Percentiles rank a stretch among this genome's conserved stretches.
These are phyloP conservation scores for Phytomonas sp. DNA, from an alignment of 208 protist species.

Conservation along the genomic window DNA sequence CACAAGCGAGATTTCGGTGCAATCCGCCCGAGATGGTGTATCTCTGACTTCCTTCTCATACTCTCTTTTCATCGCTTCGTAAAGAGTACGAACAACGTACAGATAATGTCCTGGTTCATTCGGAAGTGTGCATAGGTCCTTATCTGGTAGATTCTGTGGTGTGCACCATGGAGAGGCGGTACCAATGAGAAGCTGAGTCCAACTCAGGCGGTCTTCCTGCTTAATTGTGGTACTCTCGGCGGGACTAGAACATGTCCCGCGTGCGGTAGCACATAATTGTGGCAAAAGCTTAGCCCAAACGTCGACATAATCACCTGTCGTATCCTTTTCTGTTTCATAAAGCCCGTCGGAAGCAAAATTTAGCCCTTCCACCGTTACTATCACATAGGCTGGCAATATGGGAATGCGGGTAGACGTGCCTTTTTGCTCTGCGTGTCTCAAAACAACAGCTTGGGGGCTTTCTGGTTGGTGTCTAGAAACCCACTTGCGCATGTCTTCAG, in stretches of 20 bases:
- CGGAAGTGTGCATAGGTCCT: conserved; percentile 43
- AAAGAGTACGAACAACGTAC: conserved; percentile 40
- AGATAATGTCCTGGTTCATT: conserved; percentile 77
- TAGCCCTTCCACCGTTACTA: conserved; percentile 51
- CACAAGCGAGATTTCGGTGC: not conserved
- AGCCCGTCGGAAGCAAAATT: conserved; percentile 1
- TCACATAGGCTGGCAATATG: conserved; percentile 32
- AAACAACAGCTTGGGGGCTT: not conserved
- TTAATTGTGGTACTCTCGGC: not conserved
- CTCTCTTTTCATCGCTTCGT: conserved; percentile 22
- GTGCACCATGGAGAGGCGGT: conserved; percentile 63
- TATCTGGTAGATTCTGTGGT: conserved; percentile 67
- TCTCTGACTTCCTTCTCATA: not conserved
- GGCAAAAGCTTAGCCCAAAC: conserved; percentile 8
- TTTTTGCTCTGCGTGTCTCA: not conserved
- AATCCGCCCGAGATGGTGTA: not conserved
- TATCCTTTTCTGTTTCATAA: conserved; percentile 6
- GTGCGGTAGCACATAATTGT: conserved; percentile 9
- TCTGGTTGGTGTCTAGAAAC: conserved; percentile 21
- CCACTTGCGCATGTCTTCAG: conserved; percentile 40
- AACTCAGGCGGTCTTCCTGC: not conserved
- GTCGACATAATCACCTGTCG: not conserved
- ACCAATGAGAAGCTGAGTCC: conserved; percentile 55
- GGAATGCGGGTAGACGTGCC: not conserved
- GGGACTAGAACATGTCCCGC: not conserved